Evolutionary conservation across 768 basidiomycete genomes (phyloP), one percentile per base, ranked within the genome.

Genomic region (Auricularia sp.): DNA sequence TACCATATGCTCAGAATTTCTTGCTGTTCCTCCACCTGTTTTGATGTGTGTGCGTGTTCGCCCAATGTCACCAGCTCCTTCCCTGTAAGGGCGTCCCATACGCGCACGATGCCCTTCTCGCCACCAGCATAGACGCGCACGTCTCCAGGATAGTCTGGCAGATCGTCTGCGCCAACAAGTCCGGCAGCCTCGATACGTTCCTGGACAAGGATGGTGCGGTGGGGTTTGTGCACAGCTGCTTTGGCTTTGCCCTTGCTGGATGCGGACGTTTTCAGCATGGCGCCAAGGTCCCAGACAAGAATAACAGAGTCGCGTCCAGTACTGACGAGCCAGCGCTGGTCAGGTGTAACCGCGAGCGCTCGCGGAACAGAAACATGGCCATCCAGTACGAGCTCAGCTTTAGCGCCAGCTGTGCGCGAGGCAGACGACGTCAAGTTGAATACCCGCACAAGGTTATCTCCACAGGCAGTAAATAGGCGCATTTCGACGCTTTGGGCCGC

Each of bases 361-460:
- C 97, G 81, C 10, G 96, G 94, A 43, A 98, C 95, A 43, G 91
- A 94, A 51, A 91, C 90, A 74, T 99, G 97, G 0, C 95, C 97
- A 69, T 98, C 95, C 18, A 99, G 79, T n/a, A 95, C 81, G 11
- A 86, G 86, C 65, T 87, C 77, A 54, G 92, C 84, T 73, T 88
- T 85, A 64, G 84, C 76, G 43, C 81, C 80, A 61, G 81, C 78
- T 18, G 81, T 79, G 18, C 83, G 82, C 36, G 86, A 81, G 18
- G 81, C 77, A n/a, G 78, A 79, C 51, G 86, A 83, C 1, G 64
- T 63, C 3, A 98, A 79, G 73, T 98, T 90, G 75, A 95, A 98
- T 59, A 98, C 81, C n/a, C 97, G 84, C 65, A 98, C 87, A 61
- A 87, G 85, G 39, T 91, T 91, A 74, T 98, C 97, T 56, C 91